Evolutionary conservation across 2,329 filamentous ascomycete genomes (phyloP), one percentile per base, ranked within the genome.

Genomic region (Pyricularia grisea): DNA sequence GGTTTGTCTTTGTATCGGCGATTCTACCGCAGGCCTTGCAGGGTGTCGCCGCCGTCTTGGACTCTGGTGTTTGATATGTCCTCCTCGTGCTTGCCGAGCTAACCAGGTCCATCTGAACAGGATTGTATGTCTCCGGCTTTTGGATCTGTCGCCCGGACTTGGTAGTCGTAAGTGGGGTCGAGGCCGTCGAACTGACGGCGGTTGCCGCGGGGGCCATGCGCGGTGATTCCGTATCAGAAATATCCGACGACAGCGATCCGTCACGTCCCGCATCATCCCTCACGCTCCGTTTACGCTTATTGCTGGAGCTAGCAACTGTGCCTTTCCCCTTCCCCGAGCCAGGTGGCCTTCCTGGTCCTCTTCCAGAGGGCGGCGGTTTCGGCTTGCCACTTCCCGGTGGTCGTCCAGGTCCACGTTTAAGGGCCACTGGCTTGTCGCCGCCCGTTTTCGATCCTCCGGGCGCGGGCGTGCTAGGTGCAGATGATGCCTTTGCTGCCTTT

Each of bases 61-160:
- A 63, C 27, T 63, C 60, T 27, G 60, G 60, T 20, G 60, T 63
- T 20, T 68, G 50, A 31, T 63, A 27, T 17, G 23, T 60, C 55
- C 67, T 55, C 20, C 67, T 55, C 12, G 50, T 36, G 58, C 67
- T 60, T 11, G 27, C 25, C 12, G 58, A 71, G 73, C 63, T 70
- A 17, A 75, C 73, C 5, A 79, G 76, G 66, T 80, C 79, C 69
- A 84, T 80, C 6, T 86, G 79, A 7, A 85, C 79, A 67, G 90
- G 87, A 72, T 90, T 83, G 79, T 88, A 88, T 71, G 85, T 70
- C 70, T 87, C 79, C 65, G 90, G 87, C 78, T 89, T 90, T 71
- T 86, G 88, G 50, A 93, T 85, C 70, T 89, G 87, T 71, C 92
- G 86, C 55, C 92, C 92, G 25, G 90, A 94, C 75, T 92, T 92